Evolutionary conservation across 208 protist species (phyloP).

Genomic region (Plasmodiophora brassicae): DNA sequence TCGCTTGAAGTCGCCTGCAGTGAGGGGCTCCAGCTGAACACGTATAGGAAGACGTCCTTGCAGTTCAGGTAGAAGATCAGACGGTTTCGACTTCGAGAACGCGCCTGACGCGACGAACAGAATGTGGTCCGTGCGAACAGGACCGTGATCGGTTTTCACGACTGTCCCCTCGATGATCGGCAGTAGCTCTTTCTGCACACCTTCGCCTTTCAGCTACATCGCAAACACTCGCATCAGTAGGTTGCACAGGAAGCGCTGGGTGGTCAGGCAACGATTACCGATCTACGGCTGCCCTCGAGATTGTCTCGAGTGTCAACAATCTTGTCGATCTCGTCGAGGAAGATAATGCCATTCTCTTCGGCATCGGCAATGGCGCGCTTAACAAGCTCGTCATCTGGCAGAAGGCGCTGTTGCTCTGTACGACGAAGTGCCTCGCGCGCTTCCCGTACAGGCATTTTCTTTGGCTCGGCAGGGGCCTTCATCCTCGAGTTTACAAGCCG

Average conservation of each 20-base stretch:
- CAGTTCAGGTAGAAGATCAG: slow-evolving; percentile 15
- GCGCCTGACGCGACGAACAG: not conserved
- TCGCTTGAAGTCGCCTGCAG: slow-evolving; percentile 76
- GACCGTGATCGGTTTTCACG: slow-evolving; percentile 66
- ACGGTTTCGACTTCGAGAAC: not conserved
- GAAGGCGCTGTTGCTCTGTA: too few relatives aligned
- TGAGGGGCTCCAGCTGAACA: not conserved
- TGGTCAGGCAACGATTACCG: too few relatives aligned
- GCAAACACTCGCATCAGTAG: too few relatives aligned
- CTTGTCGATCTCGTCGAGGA: slow-evolving; percentile 22
- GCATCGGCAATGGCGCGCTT: not conserved
- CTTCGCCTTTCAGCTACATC: not conserved
- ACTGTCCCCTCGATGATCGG: slow-evolving; percentile 1
- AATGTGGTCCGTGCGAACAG: slow-evolving; percentile 93
- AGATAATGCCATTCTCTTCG: not conserved
- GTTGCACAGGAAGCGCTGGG: too few relatives aligned
- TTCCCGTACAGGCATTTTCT: too few relatives aligned
- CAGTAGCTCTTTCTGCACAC: not conserved
- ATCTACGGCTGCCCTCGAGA: too few relatives aligned
- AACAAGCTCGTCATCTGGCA: too few relatives aligned
- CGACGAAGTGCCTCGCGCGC: too few relatives aligned
- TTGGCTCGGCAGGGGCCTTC: too few relatives aligned
- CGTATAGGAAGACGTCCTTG: not conserved
- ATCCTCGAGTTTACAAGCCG: too few relatives aligned
- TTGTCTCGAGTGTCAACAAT: not conserved